Base-by-base conservation (phyloP, 140 eudicot species). In the Anethum foeniculum region DNA sequence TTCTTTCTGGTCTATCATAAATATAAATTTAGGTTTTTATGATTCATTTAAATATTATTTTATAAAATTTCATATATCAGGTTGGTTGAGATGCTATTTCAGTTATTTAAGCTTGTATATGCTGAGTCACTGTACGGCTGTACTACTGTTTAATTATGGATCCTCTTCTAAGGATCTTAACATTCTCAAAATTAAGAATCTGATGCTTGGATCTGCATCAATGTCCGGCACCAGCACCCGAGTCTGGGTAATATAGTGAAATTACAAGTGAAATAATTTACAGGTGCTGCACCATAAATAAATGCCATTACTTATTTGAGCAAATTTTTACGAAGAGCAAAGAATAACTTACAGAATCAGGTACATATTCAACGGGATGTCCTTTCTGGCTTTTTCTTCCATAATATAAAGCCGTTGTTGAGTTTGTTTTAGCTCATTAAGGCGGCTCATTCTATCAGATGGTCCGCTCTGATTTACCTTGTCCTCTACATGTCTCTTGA, bases 301-400 rank as follows among this genome's bases (percentile, higher is more conserved):
- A 36, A 28, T 12, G 12, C 1, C 6, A 13, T 9, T 6, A 51
- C 3, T 30, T 0, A 77, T 49, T 27, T n/a, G 58, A 74, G 51
- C 39, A 44, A 44, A n/a, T 43, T 74, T n/a, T n/a, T 4, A 14
- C 5, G 28, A 39, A 18, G 32, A 25, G 30, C 44, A 74, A 8
- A 21, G 48, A 28, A 25, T 64, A 71, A 89, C 97, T 90, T 87
- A 94, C 98, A 94, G 85, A 71, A 95, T 95, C 85, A 89, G 90
- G 89, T 95, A 95, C 86, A 91, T 84, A 82, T 91, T 86, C 76
- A 93, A 82, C 19, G 97, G 92, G 76, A 84, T 81, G 54, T 87
- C 97, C 80, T 86, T 91, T 84, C 89, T 87, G 32, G 88, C 90
- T 79, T 88, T 88, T 78, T 89, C 96, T 86, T 95, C 99, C 86